These are phyloP conservation scores for Scytalidium lignicola DNA, from an alignment of 2,329 filamentous ascomycete species.

Conservation along the genomic window DNA sequence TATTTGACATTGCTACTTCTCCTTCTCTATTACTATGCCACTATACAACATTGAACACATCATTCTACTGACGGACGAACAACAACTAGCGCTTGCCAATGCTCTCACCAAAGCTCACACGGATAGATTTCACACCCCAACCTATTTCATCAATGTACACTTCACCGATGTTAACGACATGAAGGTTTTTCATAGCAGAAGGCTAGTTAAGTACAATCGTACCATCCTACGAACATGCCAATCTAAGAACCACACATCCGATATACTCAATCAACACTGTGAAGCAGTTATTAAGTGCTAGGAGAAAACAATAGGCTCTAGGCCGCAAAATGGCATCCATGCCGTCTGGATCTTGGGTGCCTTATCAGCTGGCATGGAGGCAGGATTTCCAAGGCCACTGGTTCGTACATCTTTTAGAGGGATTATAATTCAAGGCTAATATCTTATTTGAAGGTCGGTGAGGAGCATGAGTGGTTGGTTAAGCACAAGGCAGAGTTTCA, in stretches of 20 bases:
- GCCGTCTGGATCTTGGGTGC: slow-evolving; percentile 8
- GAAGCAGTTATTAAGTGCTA: slow-evolving; percentile 2
- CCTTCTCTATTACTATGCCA: slow-evolving; percentile 6
- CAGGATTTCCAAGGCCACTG: slow-evolving; percentile 4
- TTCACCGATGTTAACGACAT: slow-evolving; percentile 5
- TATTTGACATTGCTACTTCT: too few species aligned
- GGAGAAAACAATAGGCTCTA: slow-evolving; percentile 3
- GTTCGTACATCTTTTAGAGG: not conserved
- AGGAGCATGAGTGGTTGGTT: slow-evolving; percentile 6
- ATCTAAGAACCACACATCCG: slow-evolving; percentile 3
- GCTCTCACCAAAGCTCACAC: slow-evolving; percentile 5
- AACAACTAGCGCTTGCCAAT: slow-evolving; percentile 6
- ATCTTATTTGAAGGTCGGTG: not conserved
- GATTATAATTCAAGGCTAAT: too few species aligned
- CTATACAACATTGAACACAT: slow-evolving; percentile 10
- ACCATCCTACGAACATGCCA: slow-evolving; percentile 4
- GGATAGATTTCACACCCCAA: slow-evolving; percentile 5
- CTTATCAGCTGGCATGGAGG: slow-evolving; percentile 6
- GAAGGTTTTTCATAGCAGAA: slow-evolving; percentile 3
- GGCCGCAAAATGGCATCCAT: slow-evolving; percentile 1
- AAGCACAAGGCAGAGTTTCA: slow-evolving; percentile 7
- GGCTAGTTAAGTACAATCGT: slow-evolving; percentile 4
- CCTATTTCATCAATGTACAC: slow-evolving; percentile 7
- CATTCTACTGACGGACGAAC: slow-evolving; percentile 6
- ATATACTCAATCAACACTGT: slow-evolving; percentile 5